Base-by-base conservation (phyloP, 2,329 filamentous ascomycete species). In the Apiospora hydei region DNA sequence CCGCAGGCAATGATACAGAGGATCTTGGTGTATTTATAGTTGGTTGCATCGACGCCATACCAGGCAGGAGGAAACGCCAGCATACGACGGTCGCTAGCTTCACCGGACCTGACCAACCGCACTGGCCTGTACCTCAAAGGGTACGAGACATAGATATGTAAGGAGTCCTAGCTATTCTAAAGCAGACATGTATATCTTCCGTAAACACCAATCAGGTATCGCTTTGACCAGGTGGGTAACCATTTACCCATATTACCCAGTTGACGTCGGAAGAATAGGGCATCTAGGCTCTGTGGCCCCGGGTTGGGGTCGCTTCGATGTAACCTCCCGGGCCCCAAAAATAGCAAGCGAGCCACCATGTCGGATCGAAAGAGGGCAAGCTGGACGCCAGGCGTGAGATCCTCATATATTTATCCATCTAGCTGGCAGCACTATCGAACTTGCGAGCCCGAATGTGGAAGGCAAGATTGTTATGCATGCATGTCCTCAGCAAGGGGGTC, bases 181-280 rank as follows among this genome's bases (percentile, higher is more conserved):
- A 61, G 30, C 7, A 11, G 21, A 4, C 57, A 64, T n/a, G 11
- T 18, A 10, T 41, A 10, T 34, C 57, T 64, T 64, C 10, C 34
- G 57, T 3, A 11, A 41, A 18, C 30, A n/a, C 57, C 57, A 64
- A 64, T 64, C 34, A 64, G 34, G 6, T 14, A 18, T 14, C 34
- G 8, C 8, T 1, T 5, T n/a, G 18, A 6, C 34, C 34, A n/a
- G 1, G 21, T 64, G 57, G 30, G 8, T 14, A n/a, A 64, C 3
- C 18, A 64, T 64, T 64, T 64, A 64, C 57, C 57, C 57, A 41
- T 64, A 64, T 64, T 64, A 64, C 3, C 57, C 57, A 41, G 57
- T 64, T 41, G 57, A 41, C 10, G 34, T 64, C 26, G 57, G 57
- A n/a, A 64, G 21, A 41, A 64, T 64, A n/a, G 57, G 30, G 18